Evolutionary conservation across 176 grass and related monocot species (phyloP).

Genomic region (Areca catechu): DNA sequence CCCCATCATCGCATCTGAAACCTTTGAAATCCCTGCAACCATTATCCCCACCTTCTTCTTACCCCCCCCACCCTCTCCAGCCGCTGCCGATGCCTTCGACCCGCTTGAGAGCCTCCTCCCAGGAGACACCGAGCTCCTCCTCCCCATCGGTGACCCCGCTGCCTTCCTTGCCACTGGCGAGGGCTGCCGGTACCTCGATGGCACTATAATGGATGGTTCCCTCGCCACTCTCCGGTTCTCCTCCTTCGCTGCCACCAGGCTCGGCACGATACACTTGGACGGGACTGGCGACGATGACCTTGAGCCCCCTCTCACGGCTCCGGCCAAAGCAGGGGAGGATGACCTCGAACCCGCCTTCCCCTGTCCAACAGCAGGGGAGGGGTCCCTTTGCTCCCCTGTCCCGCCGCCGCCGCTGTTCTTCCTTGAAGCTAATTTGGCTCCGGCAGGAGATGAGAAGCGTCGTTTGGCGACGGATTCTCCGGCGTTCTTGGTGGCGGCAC

Average conservation of each 20-base stretch:
- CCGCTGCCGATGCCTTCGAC: slow-evolving; percentile 27
- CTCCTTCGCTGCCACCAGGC: slow-evolving; percentile 61
- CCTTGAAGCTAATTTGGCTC: slow-evolving; percentile 19
- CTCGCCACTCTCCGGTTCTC: slow-evolving; percentile 44
- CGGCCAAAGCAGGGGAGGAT: slow-evolving; percentile 25
- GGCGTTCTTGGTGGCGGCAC: slow-evolving; percentile 2
- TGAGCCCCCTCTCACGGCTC: slow-evolving; percentile 7
- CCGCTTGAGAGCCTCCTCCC: slow-evolving; percentile 33
- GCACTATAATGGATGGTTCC: slow-evolving; percentile 73
- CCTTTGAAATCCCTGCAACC: slow-evolving; percentile 72
- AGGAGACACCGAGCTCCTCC: slow-evolving; percentile 52
- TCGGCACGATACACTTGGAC: slow-evolving; percentile 78
- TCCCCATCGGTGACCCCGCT: slow-evolving; percentile 32
- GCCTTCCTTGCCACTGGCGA: slow-evolving; percentile 40
- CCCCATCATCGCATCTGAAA: slow-evolving; percentile 46
- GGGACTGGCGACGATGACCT: slow-evolving; percentile 59
- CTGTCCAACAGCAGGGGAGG: slow-evolving; percentile 21
- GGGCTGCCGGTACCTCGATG: slow-evolving; percentile 70
- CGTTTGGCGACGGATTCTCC: slow-evolving; percentile 6
- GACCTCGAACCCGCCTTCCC: slow-evolving; percentile 16
- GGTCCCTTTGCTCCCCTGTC: background rate
- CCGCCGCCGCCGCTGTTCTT: background rate
- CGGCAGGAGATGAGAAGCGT: slow-evolving; percentile 55
- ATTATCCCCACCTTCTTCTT: slow-evolving; percentile 71
- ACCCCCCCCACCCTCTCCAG: slow-evolving; percentile 25